These are phyloP conservation scores for Bipolaris oryzae DNA, from an alignment of 2,329 filamentous ascomycete species.

Conservation along the genomic window DNA sequence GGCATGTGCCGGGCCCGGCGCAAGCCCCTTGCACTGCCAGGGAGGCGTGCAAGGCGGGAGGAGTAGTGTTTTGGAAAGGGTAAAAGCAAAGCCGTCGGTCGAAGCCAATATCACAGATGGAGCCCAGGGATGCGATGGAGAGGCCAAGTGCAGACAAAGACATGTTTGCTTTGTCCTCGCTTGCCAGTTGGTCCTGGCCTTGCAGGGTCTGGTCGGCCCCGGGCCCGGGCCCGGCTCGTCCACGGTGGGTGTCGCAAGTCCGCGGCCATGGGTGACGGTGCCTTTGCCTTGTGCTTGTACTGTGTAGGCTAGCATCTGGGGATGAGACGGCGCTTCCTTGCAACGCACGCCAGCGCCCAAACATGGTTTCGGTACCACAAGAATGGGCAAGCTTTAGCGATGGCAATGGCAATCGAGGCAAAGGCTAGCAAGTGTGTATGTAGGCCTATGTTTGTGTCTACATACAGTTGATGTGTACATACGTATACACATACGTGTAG, in stretches of 20 bases:
- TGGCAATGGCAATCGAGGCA: slow-evolving; percentile 1
- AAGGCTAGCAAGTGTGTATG: too few relatives aligned
- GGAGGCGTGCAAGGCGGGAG: too few relatives aligned
- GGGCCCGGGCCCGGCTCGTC: not conserved
- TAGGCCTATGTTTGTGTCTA: too few relatives aligned
- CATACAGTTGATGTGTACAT: too few relatives aligned
- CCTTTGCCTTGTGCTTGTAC: too few relatives aligned
- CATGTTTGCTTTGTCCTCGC: slow-evolving; percentile 13
- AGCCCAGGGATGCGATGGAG: slow-evolving; percentile 3
- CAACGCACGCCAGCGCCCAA: not conserved
- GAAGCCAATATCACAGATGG: slow-evolving; percentile 2
- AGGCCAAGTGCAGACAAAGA: not conserved
- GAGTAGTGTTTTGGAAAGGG: slow-evolving; percentile 1
- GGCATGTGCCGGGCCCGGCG: not conserved
- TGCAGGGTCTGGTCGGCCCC: not conserved
- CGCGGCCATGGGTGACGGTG: slow-evolving; percentile 6
- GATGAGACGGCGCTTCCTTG: not conserved
- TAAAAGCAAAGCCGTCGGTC: not conserved
- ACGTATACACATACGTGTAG: not conserved
- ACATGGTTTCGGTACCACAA: not conserved
- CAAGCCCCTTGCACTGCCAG: too few relatives aligned
- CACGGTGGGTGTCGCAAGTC: not conserved
- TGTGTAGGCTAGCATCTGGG: slow-evolving; percentile 1
- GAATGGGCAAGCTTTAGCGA: not conserved
- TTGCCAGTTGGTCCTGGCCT: slow-evolving; percentile 1